Evolutionary conservation across 192 early-diverging fungal species (phyloP).

Genomic region (Backusella circina): DNA sequence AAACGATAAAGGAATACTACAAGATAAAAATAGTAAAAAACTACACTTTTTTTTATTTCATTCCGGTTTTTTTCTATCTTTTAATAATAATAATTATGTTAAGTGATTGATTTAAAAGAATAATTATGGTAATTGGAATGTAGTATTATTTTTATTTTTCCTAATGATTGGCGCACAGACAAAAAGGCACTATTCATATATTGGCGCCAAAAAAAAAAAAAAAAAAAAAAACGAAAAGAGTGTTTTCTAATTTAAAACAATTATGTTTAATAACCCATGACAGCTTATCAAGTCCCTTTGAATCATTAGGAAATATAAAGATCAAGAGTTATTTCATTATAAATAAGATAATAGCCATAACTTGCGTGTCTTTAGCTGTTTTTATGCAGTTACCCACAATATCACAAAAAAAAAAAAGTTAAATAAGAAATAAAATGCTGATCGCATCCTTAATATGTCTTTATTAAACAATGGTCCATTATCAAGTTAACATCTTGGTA

Average conservation of each 20-base stretch:
- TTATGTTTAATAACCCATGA: background rate
- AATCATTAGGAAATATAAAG: background rate
- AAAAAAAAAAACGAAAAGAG: too few species aligned
- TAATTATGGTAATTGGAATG: background rate
- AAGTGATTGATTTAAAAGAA: background rate
- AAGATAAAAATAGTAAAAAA: background rate
- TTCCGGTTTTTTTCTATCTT: background rate
- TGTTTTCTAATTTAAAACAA: background rate
- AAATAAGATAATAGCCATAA: background rate
- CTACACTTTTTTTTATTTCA: background rate
- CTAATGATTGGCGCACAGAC: background rate
- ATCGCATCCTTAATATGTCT: background rate
- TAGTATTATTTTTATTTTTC: background rate
- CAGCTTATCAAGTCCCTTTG: background rate
- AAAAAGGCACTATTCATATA: background rate
- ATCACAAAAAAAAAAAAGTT: background rate
- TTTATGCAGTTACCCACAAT: background rate
- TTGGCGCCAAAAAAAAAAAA: background rate
- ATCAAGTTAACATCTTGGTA: background rate
- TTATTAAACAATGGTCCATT: background rate
- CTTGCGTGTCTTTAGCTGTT: background rate
- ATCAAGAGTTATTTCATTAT: background rate
- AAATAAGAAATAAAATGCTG: background rate
- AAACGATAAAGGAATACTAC: background rate
- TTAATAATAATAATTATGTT: too few species aligned